Base-by-base conservation (phyloP, 1,139 yeast species). In the Pichia sp. region DNA sequence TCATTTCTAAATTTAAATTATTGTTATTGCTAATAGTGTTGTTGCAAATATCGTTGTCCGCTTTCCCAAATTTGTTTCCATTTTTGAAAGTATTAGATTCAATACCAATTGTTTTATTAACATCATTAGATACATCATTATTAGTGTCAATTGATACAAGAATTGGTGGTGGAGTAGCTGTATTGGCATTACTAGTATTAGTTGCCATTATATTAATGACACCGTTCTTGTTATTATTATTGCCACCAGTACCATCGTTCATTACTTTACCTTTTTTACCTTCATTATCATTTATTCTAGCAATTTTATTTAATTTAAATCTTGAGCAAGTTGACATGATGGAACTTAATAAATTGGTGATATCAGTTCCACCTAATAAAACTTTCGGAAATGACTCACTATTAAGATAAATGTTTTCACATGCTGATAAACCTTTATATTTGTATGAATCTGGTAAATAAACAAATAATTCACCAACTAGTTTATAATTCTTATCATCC, bases 351-450 rank as follows among this genome's bases (percentile, higher is more conserved):
- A 41, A 46, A 3, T 45, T 44, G 1, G 60, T 45, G 32, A 53
- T 39, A 37, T 55, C 55, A 25, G 31, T 36, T n/a, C 51, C 52
- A 25, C 48, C 40, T 5, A 45, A 28, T 6, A 42, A 27, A 14
- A 45, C 40, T 9, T 40, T 38, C 2, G 76, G 75, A 50, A 77
- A 75, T n/a, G 59, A 59, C 5, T 72, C 62, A 3, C 74, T 66
- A 14, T 67, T 62, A 35, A 79, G 54, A 42, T 77, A 69, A 2
- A 59, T 45, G 11, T 62, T 59, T 31, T 76, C 72, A 43, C 76
- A 61, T 26, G 60, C 57, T 29, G 60, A 52, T 16, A 71, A 51
- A 7, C 70, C 50, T 30, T 55, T 50, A 9, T 59, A 48, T 45
- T 69, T 70, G 30, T 63, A 44, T 0, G 45, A 38, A 11, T 56